phyloP scores from a whole-genome alignment of 192 early-diverging fungal genomes.

The Backusella macrospora region DNA sequence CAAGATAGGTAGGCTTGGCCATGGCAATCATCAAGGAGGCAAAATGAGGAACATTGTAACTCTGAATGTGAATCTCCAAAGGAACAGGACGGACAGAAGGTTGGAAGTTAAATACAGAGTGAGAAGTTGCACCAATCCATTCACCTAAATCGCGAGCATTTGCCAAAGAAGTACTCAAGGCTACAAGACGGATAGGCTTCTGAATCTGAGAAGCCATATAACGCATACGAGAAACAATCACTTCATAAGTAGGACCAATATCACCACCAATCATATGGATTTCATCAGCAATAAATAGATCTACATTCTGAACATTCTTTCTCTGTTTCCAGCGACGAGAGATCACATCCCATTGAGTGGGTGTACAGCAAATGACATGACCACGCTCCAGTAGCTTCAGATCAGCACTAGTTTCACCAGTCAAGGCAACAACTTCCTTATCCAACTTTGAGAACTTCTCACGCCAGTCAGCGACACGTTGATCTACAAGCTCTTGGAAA shows the following conservation, averaged over 20 bases:
- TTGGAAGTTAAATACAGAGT: constrained; percentile 92
- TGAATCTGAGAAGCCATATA: constrained; percentile 84
- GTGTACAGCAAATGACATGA: constrained; percentile 91
- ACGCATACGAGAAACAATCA: constrained; percentile 92
- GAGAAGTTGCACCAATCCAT: constrained; percentile 88
- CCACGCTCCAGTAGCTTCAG: constrained; percentile 87
- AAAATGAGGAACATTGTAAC: constrained; percentile 90
- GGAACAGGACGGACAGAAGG: constrained; percentile 93
- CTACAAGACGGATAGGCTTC: constrained; percentile 88
- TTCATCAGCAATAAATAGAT: constrained; percentile 92
- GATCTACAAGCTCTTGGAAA: constrained; percentile 80
- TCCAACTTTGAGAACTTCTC: constrained; percentile 75
- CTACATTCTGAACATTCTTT: constrained; percentile 88
- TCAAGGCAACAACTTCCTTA: constrained; percentile 85
- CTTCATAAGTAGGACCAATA: constrained; percentile 89
- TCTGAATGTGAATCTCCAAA: constrained; percentile 94
- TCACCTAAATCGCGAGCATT: constrained; percentile 98
- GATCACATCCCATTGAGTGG: constrained; percentile 92
- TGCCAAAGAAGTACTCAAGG: constrained; percentile 85
- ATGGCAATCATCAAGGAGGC: constrained; percentile 95
- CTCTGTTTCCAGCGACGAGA: constrained; percentile 96
- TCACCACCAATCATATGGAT: constrained; percentile 93
- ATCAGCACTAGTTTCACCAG: constrained; percentile 90
- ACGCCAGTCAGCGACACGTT: constrained; percentile 81
- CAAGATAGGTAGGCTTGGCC: constrained; percentile 81